Evolutionary conservation across 148 eudicot species (phyloP), one percentile per base, ranked within the genome.

Genomic region (Cornus florida): DNA sequence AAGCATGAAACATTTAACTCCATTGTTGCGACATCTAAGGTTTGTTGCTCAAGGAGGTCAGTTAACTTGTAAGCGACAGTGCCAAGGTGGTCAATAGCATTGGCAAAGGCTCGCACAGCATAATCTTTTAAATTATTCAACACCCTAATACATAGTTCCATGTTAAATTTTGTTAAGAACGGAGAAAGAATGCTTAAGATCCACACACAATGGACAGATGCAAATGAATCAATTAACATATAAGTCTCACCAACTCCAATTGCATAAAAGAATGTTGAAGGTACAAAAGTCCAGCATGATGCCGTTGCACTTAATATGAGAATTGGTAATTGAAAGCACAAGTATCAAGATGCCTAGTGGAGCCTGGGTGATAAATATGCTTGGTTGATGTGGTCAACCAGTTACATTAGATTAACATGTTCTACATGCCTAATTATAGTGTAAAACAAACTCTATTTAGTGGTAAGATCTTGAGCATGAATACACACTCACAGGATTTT

Each of bases 1-100:
- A 96, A 81, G 80, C 95, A 90, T 66, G 93, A 82, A 78, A 96
- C 77, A 76, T 86, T 89, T 48, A 92, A 84, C 82, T 96, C 97
- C 81, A 85, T 86, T 72, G 86, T 80, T 70, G 97, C 88, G 67
- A 96, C 84, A 56, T 94, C 98, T 75, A 81, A 78, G 32, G 87
- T 79, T 72, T 96, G 97, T 66, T 94, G 94, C 79, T 94, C 98
- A 80, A 96, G 84, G 43, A 94, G 89, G 82, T 94, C 99, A 69
- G 92, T 94, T 75, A 94, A 80, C 82, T 96, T 96, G 94, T 86
- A 96, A 60, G 99, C 91, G 73, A 96, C 99, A 67, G 99, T 90
- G 72, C 99, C 99, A 68, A 96, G 94, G 86, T 96, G 99, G 86
- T 96, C 99, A 77, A 96, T 92, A 65, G 99, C 98, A 79, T 93